These are phyloP conservation scores for Chondrus crispus DNA, from an alignment of 23 red algal genomes.

Conservation along the genomic window DNA sequence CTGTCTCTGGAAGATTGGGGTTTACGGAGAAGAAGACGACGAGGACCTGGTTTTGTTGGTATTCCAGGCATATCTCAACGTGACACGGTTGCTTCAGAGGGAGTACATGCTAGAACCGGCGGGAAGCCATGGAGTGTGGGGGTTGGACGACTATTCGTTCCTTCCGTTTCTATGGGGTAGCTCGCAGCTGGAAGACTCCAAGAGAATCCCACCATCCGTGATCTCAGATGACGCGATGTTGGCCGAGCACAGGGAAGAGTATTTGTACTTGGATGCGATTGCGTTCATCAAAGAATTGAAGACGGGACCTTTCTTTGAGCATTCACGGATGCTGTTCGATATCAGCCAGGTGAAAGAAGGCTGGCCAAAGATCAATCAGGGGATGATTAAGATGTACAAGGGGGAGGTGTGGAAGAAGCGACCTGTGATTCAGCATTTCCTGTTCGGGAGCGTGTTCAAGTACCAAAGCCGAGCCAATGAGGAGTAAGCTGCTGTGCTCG, in stretches of 20 bases:
- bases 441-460: constrained; percentile 80
- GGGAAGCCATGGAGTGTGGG: constrained; percentile 98
- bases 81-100: constrained; percentile 76
- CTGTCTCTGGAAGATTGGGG: constrained; percentile 52
- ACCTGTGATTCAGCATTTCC: constrained; percentile 85
- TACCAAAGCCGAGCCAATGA: no score
- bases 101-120: constrained; percentile 93
- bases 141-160: constrained; percentile 96
- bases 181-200: constrained; percentile 69
- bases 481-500: no score
- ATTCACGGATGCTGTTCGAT: constrained; percentile 90
- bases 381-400: constrained; percentile 95
- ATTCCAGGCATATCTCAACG: constrained; percentile 75
- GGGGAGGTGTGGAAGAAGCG: constrained; percentile 96
- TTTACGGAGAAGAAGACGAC: constrained; percentile 33
- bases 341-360: constrained; percentile 71
- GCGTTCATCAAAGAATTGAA: constrained; percentile 87
- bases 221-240: constrained; percentile 47
- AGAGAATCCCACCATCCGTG: constrained; percentile 41
- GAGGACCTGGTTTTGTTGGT: constrained; percentile 70
- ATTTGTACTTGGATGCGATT: constrained; percentile 95
- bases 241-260: constrained; percentile 58
- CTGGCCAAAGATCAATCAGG: constrained; percentile 88
- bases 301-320: constrained; percentile 84
- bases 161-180: constrained; percentile 92